Evolutionary conservation across 331 rosid species (phyloP).

Genomic region (Malus hybrid): DNA sequence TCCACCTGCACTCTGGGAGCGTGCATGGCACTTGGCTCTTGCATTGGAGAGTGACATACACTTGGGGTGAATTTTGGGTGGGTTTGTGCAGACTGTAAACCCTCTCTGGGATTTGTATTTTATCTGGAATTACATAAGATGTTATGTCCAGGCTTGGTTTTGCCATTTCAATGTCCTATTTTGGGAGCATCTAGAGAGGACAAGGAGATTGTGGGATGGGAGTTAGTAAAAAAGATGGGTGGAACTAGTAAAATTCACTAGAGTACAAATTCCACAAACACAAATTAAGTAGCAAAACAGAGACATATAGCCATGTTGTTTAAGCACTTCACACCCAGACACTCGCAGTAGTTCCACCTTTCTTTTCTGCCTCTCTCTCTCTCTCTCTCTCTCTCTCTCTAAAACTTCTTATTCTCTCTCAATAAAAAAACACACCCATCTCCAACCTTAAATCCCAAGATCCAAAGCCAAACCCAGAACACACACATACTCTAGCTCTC

Average conservation of each 20-base stretch:
- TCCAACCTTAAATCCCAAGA: constrained; percentile 1
- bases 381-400: constrained; percentile 13
- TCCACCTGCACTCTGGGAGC: background rate
- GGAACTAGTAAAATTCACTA: constrained; percentile 6
- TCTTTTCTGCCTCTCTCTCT: constrained; percentile 25
- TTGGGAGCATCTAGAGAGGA: background rate
- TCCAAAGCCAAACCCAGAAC: background rate
- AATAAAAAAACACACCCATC: background rate
- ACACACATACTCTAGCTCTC: background rate
- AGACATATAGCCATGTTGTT: constrained; percentile 29
- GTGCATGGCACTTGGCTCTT: background rate
- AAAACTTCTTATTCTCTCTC: background rate
- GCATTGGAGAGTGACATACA: background rate
- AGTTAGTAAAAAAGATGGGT: background rate
- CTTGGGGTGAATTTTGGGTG: background rate
- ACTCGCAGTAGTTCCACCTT: background rate
- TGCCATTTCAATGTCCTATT: background rate
- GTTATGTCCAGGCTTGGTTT: background rate
- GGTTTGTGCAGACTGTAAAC: background rate
- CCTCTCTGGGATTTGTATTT: background rate
- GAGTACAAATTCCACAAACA: constrained; percentile 7
- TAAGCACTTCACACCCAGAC: constrained; percentile 25
- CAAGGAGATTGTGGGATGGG: background rate
- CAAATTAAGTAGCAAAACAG: constrained; percentile 4
- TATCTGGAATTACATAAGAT: background rate